Percentiles rank a stretch among this genome's conserved stretches.
Conservation (phyloP, 2,329 filamentous ascomycete genomes). For the Diaporthe vaccinii region DNA sequence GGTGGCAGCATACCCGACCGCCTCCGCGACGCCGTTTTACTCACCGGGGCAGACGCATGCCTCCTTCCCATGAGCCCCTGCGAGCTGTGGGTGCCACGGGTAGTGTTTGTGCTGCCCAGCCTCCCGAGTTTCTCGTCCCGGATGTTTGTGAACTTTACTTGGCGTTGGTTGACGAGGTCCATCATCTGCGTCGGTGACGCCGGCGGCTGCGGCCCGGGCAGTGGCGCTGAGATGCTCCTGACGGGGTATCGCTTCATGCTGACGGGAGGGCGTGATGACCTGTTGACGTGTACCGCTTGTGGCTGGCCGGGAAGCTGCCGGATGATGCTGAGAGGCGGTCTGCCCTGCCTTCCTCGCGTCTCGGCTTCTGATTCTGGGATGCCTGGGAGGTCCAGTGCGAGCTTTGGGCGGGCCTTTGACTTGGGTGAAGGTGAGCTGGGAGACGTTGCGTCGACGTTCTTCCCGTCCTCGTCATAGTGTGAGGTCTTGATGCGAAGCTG, state of each 20-base stretch:
- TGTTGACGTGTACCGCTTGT: neutral
- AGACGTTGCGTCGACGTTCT: neutral
- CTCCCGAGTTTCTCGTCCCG: neutral
- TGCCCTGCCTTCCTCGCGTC: neutral
- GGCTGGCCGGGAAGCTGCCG: neutral
- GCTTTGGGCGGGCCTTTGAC: constrained; percentile 4
- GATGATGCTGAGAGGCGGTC: neutral
- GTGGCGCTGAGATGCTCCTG: neutral
- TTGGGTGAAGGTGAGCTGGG: neutral
- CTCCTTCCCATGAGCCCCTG: neutral
- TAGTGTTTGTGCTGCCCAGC: neutral
- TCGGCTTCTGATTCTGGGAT: constrained; percentile 22
- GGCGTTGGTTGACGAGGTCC: constrained; percentile 13
- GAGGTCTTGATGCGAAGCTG: neutral
- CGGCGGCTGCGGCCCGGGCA: neutral
- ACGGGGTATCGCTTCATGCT: neutral
- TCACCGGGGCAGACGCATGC: neutral
- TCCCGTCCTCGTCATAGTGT: neutral
- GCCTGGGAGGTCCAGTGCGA: constrained; percentile 5
- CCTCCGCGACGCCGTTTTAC: neutral
- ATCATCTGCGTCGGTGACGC: neutral
- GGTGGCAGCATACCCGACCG: neutral
- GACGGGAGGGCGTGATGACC: neutral
- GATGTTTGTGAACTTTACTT: constrained; percentile 7
- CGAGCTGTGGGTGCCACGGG: neutral